Evolutionary conservation across 306 rosid species (phyloP).

Genomic region (Ceratonia siliqua): DNA sequence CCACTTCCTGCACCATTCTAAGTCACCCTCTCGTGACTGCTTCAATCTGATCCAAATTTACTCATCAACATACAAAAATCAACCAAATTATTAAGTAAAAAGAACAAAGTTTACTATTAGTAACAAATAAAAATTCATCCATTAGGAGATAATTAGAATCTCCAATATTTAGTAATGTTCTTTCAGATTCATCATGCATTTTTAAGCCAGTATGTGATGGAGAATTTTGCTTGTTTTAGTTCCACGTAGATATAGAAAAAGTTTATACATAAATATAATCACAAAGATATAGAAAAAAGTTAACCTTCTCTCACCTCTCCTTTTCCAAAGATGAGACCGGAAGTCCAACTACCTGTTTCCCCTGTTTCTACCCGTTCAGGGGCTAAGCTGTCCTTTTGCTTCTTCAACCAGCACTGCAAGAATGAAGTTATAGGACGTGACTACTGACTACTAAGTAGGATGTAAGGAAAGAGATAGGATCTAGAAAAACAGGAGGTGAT

Average conservation of each 20-base stretch:
- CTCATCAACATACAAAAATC: not conserved
- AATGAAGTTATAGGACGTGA: not conserved
- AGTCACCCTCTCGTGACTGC: not conserved
- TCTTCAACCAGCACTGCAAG: slow-evolving; percentile 98
- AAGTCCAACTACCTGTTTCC: slow-evolving; percentile 69
- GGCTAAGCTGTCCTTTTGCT: slow-evolving; percentile 76
- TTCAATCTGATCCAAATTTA: slow-evolving; percentile 8
- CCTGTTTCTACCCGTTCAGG: slow-evolving; percentile 67
- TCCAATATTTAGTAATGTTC: slow-evolving; percentile 9
- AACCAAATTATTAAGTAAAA: not conserved
- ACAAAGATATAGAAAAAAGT: not conserved
- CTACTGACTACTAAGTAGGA: slow-evolving; percentile 12
- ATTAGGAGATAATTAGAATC: slow-evolving; percentile 8
- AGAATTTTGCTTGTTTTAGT: not conserved
- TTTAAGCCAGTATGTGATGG: slow-evolving; percentile 17
- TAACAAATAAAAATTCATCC: not conserved
- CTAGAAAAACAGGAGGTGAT: not conserved
- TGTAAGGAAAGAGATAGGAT: not conserved
- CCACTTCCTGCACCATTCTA: slow-evolving; percentile 3
- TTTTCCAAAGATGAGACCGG: slow-evolving; percentile 88
- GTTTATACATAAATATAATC: not conserved
- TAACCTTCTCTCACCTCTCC: slow-evolving; percentile 67
- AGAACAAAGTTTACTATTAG: not conserved
- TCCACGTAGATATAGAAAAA: not conserved
- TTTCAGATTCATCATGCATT: slow-evolving; percentile 18